Evolutionary conservation across 108 stramenopile genomes (phyloP).

Genomic region (Pseudonitzschia delicatissima): DNA sequence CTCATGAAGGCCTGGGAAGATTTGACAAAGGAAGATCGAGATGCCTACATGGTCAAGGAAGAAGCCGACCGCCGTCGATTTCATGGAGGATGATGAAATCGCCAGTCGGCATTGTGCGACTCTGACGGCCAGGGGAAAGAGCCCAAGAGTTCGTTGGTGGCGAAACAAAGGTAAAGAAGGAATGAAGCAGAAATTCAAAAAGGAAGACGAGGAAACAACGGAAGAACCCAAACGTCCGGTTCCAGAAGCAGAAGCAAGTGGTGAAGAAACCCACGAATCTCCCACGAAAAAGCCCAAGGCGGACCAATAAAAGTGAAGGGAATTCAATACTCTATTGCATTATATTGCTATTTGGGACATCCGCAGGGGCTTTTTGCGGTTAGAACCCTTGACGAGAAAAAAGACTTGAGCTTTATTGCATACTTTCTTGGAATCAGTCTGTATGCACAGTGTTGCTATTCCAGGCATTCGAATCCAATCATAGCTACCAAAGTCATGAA

Average conservation of each 20-base stretch:
- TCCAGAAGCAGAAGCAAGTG: background rate
- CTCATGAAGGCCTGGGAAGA: conserved; percentile 75
- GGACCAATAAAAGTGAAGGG: background rate
- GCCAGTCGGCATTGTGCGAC: conserved; percentile 89
- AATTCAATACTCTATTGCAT: no score
- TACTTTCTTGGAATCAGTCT: no score
- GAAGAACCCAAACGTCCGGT: background rate
- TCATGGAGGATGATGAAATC: conserved; percentile 86
- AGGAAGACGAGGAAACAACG: background rate
- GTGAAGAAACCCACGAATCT: conserved; percentile 17
- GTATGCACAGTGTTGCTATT: no score
- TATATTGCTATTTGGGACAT: no score
- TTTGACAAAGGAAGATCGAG: conserved; percentile 40
- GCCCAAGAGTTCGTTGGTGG: conserved; percentile 4
- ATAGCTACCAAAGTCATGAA: no score
- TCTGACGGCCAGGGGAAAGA: conserved; percentile 64
- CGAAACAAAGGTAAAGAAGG: background rate
- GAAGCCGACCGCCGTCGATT: conserved; percentile 76
- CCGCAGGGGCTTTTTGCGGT: no score
- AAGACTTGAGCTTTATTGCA: no score
- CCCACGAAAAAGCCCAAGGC: conserved; percentile 21
- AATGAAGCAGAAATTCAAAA: background rate
- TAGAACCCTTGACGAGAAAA: no score
- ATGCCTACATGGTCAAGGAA: conserved; percentile 60
- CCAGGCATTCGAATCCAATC: no score